phyloP scores from a whole-genome alignment of 106 monocot genomes.

The Platanthera guangdongensis region DNA sequence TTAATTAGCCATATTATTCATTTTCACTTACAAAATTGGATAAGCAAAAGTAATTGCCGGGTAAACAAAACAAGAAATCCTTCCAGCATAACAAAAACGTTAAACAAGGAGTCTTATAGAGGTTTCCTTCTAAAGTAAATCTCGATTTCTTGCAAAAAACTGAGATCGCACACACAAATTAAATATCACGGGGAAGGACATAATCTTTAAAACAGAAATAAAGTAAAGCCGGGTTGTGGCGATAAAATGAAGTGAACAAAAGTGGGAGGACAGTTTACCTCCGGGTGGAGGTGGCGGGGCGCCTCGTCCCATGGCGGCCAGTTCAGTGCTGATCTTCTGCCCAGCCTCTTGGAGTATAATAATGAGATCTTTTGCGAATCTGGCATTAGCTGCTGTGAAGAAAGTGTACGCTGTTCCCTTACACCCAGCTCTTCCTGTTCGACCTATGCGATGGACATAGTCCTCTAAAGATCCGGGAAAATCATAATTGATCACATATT shows the following conservation, averaged over 20 bases:
- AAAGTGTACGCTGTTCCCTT: conserved; percentile 96
- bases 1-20: too few relatives aligned
- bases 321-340: conserved; percentile 80
- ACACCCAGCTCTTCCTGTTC: conserved; percentile 87
- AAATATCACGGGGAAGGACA: too few relatives aligned
- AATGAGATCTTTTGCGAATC: conserved; percentile 86
- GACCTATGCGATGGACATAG: conserved; percentile 87
- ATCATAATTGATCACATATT: conserved; percentile 96
- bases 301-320: conserved; percentile 76
- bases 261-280: conserved; percentile 26
- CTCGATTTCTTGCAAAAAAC: too few relatives aligned
- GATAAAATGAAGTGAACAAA: neutral
- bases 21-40: too few relatives aligned
- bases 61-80: too few relatives aligned
- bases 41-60: too few relatives aligned
- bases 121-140: too few relatives aligned
- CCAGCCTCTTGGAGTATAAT: conserved; percentile 87
- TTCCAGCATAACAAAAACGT: too few relatives aligned
- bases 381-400: conserved; percentile 92
- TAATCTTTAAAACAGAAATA: neutral
- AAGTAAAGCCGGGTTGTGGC: neutral
- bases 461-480: conserved; percentile 96
- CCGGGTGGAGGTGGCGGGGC: conserved; percentile 49
- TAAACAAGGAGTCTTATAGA: too few relatives aligned
- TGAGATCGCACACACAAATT: too few relatives aligned